Conservation (phyloP, 345 rosid genomes). For the Eucalyptus caleyi region DNA sequence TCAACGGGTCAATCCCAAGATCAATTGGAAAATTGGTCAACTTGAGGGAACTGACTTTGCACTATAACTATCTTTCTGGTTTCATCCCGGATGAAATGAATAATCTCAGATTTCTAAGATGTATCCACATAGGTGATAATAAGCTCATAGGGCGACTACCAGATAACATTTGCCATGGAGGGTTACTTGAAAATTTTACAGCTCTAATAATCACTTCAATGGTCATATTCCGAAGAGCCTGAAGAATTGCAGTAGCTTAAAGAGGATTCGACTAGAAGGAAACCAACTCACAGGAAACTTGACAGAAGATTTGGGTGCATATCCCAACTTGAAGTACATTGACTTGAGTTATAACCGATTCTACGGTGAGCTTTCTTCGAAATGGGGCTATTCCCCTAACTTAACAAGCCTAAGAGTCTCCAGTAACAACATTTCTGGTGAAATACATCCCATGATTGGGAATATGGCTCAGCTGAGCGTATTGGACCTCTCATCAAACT, state of each 20-base stretch:
- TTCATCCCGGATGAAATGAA: not conserved
- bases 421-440: not conserved
- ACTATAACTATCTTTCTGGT: not conserved
- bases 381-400: not conserved
- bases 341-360: not conserved
- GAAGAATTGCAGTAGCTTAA: constrained; percentile 6
- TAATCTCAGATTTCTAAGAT: not conserved
- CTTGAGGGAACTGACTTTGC: not conserved
- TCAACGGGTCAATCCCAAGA: not conserved
- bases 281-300: constrained; percentile 13
- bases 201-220: not conserved
- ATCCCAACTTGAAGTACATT: not conserved
- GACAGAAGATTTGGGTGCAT: not conserved
- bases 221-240: constrained; percentile 2
- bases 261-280: not conserved
- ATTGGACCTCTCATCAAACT: not conserved
- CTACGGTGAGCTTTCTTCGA: not conserved
- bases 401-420: not conserved
- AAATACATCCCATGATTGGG: not conserved
- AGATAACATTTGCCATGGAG: not conserved
- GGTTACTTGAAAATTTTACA: not conserved
- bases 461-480: not conserved
- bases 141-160: not conserved
- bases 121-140: not conserved
- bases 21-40: not conserved